A percentile compares a stretch with the other conserved stretches of the same genome.
Evolutionary conservation across 108 stramenopile genomes (phyloP).

Genomic region (Stephanodiscus triporus): DNA sequence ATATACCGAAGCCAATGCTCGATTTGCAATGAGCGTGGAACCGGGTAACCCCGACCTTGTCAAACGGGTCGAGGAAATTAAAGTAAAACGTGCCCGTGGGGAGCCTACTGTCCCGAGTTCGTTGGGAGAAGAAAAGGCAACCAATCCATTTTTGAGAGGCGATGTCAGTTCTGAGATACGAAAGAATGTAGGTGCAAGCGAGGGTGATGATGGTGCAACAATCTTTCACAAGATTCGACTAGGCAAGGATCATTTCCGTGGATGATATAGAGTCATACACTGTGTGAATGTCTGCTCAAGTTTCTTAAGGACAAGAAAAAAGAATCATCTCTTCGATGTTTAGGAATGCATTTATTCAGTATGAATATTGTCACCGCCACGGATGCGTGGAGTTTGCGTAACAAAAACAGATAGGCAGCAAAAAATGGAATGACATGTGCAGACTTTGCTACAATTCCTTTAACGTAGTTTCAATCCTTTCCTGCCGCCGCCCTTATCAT

Average conservation of each 20-base stretch:
- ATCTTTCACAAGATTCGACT: constrained; percentile 70
- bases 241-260: constrained; percentile 74
- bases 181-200: constrained; percentile 59
- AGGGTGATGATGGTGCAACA: constrained; percentile 48
- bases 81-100: constrained; percentile 51
- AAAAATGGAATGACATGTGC: too few species aligned
- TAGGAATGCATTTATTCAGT: too few species aligned
- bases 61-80: constrained; percentile 50
- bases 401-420: too few species aligned
- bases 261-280: background rate
- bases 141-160: constrained; percentile 82
- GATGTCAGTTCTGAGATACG: constrained; percentile 77
- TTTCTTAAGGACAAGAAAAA: too few species aligned
- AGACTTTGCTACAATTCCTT: too few species aligned
- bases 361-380: too few species aligned
- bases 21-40: constrained; percentile 78
- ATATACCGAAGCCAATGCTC: constrained; percentile 81
- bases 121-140: constrained; percentile 70
- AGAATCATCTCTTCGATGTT: background rate
- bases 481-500: constrained; percentile 23
- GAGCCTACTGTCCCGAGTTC: constrained; percentile 82
- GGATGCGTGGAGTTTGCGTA: too few species aligned
- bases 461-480: constrained; percentile 3
- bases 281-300: background rate
- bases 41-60: constrained; percentile 71